Percentiles rank a stretch among this genome's conserved stretches.
These are phyloP conservation scores for Leptomonas pyrrhocoris DNA, from an alignment of 208 protist species.

Conservation along the genomic window DNA sequence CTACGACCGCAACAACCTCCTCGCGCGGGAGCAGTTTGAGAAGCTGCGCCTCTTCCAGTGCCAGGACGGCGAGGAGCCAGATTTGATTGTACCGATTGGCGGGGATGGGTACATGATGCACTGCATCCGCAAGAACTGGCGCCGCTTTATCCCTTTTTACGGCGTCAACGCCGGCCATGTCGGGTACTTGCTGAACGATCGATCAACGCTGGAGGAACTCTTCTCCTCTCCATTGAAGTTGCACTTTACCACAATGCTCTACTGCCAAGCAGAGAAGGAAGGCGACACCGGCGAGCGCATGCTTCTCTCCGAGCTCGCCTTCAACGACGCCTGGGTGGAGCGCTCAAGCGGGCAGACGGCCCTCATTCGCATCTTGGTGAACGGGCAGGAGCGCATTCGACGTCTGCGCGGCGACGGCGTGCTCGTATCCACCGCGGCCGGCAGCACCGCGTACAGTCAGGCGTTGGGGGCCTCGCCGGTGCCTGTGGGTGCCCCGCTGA, in stretches of 20 bases:
- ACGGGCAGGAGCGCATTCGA: conserved; percentile 86
- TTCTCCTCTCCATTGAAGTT: conserved; percentile 87
- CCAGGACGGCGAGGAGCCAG: conserved; percentile 69
- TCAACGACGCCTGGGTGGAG: conserved; percentile 93
- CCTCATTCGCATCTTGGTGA: conserved; percentile 88
- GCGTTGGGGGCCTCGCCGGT: conserved; percentile 89
- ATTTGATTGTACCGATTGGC: conserved; percentile 91
- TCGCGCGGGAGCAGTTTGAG: conserved; percentile 84
- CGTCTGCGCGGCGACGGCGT: conserved; percentile 86
- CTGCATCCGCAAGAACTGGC: conserved; percentile 91
- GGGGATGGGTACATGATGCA: conserved; percentile 94
- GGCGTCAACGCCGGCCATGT: conserved; percentile 91
- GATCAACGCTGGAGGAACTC: conserved; percentile 79
- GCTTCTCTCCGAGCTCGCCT: conserved; percentile 82
- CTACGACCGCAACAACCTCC: conserved; percentile 84
- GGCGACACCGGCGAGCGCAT: conserved; percentile 63
- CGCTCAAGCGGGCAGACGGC: conserved; percentile 89
- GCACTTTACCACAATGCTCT: conserved; percentile 88
- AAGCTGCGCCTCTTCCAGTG: conserved; percentile 78
- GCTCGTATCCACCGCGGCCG: conserved; percentile 86
- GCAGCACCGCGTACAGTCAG: conserved; percentile 89
- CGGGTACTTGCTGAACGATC: conserved; percentile 87
- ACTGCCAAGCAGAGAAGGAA: conserved; percentile 85
- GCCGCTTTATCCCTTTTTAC: conserved; percentile 91
- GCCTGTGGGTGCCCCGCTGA: conserved; percentile 83